Conservation (phyloP, 2,329 filamentous ascomycete genomes). For the Geosmithia putterillii region DNA sequence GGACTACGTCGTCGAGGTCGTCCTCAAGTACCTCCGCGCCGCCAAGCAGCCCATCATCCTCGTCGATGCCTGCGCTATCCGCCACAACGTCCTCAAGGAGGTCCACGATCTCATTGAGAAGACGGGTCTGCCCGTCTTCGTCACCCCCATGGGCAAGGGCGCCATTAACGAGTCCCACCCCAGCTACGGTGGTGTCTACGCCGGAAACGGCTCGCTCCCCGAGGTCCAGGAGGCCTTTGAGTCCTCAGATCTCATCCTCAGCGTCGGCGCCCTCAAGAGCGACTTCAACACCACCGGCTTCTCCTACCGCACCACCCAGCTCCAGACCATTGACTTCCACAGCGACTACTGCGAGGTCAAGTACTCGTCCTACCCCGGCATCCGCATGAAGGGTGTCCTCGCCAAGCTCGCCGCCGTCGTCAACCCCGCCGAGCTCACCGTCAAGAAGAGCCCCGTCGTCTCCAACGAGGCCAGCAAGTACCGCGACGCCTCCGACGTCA, state of each 20-base stretch:
- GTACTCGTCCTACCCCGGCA: constrained; percentile 66
- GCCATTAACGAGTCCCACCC: constrained; percentile 64
- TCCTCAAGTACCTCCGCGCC: constrained; percentile 59
- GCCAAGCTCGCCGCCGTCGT: constrained; percentile 52
- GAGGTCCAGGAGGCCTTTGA: constrained; percentile 54
- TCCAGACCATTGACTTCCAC: constrained; percentile 73
- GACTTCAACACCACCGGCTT: constrained; percentile 80
- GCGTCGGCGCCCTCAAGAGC: constrained; percentile 55
- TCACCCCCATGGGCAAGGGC: constrained; percentile 85
- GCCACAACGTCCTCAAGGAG: constrained; percentile 61
- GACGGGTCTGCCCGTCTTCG: constrained; percentile 67
- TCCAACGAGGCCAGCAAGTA: constrained; percentile 34
- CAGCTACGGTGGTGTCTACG: constrained; percentile 78
- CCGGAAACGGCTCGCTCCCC: constrained; percentile 60
- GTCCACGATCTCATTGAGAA: constrained; percentile 61
- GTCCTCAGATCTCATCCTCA: constrained; percentile 57
- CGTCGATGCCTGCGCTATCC: constrained; percentile 72
- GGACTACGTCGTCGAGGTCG: constrained; percentile 70
- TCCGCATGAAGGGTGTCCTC: constrained; percentile 69
- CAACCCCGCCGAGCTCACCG: constrained; percentile 44
- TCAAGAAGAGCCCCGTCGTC: constrained; percentile 38
- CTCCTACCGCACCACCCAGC: constrained; percentile 63
- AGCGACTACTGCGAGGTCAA: constrained; percentile 60
- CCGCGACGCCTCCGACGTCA: constrained; percentile 26
- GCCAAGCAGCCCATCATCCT: constrained; percentile 69